Evolutionary conservation across 192 early-diverging fungal species (phyloP).

Genomic region (Pilaira anomala): DNA sequence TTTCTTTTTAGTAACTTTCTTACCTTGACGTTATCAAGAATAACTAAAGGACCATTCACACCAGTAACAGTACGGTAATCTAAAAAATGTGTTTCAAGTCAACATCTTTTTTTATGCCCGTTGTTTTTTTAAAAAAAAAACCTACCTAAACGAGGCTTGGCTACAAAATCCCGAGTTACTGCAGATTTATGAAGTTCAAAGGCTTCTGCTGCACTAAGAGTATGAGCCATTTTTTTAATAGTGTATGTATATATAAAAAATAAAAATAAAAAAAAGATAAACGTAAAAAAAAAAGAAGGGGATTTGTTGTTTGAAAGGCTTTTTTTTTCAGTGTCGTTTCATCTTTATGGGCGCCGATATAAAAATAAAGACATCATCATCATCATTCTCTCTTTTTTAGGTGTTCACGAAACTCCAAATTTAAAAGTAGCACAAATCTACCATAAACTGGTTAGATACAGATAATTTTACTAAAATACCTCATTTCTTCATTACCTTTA

Average conservation of each 20-base stretch:
- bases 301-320: neutral
- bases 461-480: no score
- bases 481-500: no score
- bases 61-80: constrained; percentile 97
- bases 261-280: neutral
- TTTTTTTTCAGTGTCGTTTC: neutral
- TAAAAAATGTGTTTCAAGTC: constrained; percentile 31
- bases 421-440: no score
- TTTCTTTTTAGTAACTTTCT: neutral
- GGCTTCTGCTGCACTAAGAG: constrained; percentile 54
- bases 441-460: no score
- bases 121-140: no score
- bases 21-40: constrained; percentile 98
- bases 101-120: neutral
- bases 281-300: constrained; percentile 14
- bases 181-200: constrained; percentile 82
- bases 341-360: no score
- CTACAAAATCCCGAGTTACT: constrained; percentile 80
- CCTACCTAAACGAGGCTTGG: constrained; percentile 89
- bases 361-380: no score
- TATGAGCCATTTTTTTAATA: constrained; percentile 7
- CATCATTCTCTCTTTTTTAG: no score
- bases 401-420: no score
- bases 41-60: constrained; percentile 97
- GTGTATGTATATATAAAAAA: neutral